A percentile compares a stretch with the other conserved stretches of the same genome.
phyloP scores from a whole-genome alignment of 768 basidiomycete genomes.

The Leccinellum albellum region DNA sequence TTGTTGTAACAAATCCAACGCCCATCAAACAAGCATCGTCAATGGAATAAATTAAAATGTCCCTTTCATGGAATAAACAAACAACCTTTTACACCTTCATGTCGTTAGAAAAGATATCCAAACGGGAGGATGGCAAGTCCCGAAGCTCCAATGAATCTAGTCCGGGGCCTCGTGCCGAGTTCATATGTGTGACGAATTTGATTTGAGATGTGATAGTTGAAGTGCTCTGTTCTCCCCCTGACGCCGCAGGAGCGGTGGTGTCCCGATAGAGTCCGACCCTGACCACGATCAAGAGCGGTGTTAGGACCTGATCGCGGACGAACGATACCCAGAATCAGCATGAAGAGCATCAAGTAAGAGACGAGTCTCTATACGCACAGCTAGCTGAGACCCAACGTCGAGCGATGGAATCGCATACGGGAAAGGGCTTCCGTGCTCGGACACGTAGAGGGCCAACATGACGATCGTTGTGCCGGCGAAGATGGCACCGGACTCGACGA shows the following conservation, averaged over 20 bases:
- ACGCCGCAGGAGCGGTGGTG: background rate
- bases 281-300: constrained; percentile 18
- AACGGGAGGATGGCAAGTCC: background rate
- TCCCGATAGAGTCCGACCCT: constrained; percentile 9
- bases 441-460: constrained; percentile 13
- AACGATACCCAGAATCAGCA: background rate
- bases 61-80: background rate
- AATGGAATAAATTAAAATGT: background rate
- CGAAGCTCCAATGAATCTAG: background rate
- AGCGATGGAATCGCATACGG: constrained; percentile 13
- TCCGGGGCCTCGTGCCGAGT: background rate
- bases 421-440: constrained; percentile 5
- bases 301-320: constrained; percentile 8
- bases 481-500: constrained; percentile 20
- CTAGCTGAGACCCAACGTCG: constrained; percentile 17
- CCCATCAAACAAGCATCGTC: background rate
- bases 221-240: background rate
- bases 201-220: background rate
- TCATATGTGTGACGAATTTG: background rate
- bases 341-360: background rate
- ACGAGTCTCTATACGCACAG: constrained; percentile 8
- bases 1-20: background rate
- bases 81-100: background rate
- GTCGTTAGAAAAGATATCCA: background rate
- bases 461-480: constrained; percentile 16